phyloP scores from a whole-genome alignment of 139 green algal genomes.

The Auxenochlorella protothecoides region DNA sequence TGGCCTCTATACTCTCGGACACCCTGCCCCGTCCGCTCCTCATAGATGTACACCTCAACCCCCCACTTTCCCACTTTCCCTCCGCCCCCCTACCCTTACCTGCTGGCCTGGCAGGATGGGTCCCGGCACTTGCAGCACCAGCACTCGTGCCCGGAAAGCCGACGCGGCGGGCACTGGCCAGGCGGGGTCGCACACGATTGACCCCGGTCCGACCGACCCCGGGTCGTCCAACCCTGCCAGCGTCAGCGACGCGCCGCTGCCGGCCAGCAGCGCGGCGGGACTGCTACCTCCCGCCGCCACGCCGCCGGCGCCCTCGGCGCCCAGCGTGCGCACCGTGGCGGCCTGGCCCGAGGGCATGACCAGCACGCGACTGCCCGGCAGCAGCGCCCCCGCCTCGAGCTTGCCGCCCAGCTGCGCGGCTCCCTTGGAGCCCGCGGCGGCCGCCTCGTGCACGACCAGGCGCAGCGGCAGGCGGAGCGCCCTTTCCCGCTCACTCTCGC shows the following conservation, averaged over 20 bases:
- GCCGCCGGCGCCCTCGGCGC: constrained; percentile 17
- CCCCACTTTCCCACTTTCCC: too few relatives aligned
- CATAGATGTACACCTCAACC: background rate
- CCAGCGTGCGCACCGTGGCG: constrained; percentile 23
- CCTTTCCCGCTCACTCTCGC: constrained; percentile 20
- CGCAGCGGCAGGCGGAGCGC: constrained; percentile 64
- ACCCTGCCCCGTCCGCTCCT: background rate
- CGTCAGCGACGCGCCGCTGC: constrained; percentile 66
- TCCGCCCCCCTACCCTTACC: constrained; percentile 6
- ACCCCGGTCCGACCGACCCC: constrained; percentile 6
- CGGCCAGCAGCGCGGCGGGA: constrained; percentile 40
- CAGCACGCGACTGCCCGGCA: constrained; percentile 44
- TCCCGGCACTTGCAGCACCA: constrained; percentile 68
- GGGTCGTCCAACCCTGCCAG: constrained; percentile 46
- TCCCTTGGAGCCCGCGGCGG: constrained; percentile 18
- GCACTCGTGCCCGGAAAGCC: constrained; percentile 51
- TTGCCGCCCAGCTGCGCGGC: constrained; percentile 61
- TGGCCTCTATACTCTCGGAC: too few relatives aligned
- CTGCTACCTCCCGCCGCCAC: background rate
- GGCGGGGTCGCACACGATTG: constrained; percentile 54
- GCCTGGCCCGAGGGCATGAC: constrained; percentile 48
- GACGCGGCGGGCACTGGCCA: constrained; percentile 58
- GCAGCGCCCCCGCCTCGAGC: constrained; percentile 63
- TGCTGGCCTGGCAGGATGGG: constrained; percentile 66
- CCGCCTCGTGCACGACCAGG: constrained; percentile 30